Base-by-base conservation (phyloP, 148 eudicot genomes). In the Spergularia bocconei region DNA sequence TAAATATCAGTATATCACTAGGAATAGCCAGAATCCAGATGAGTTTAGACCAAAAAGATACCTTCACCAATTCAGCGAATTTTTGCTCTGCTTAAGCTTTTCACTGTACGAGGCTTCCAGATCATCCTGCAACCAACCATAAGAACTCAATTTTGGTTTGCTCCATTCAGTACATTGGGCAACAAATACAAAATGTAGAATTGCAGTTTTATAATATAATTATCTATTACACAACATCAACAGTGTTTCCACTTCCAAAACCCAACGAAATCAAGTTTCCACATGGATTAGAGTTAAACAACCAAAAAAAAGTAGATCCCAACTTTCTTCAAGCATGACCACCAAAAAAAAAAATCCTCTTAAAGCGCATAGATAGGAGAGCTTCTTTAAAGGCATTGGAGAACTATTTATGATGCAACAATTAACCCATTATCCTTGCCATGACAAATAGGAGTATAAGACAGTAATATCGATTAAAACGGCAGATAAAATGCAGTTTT, bases 41-140 rank as follows among this genome's bases (percentile, higher is more conserved):
- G 20, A 67, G 44, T 38, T 53, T 48, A 63, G 15, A 58, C 51
- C 65, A 55, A 41, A 63, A 4, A 63, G 56, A 60, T 44, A 63
- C 72, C 52, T 63, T 79, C 78, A 90, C 95, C 95, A 90, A 75
- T 64, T 77, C 58, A 88, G 52, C 16, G 87, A 77, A 75, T 88
- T 84, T 83, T 83, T 90, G 60, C 81, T 80, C 82, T 90, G 84
- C 76, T 88, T 83, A 76, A 84, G 78, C 78, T 87, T 90, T 60
- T 82, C 80, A 79, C 70, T 83, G 72, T 88, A 87, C 4, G 89
- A 75, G 73, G 48, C 80, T 74, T 90, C 91, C 75, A 90, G 75
- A 69, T 90, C 95, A 41, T 88, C 90, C 89, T 90, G 88, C 86
- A 86, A 54, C 29, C 56, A 68, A 50, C 33, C 71, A 25, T 6